Conservation (phyloP, 1,284 basidiomycete species). For the Phylloboletellus chloephorus region DNA sequence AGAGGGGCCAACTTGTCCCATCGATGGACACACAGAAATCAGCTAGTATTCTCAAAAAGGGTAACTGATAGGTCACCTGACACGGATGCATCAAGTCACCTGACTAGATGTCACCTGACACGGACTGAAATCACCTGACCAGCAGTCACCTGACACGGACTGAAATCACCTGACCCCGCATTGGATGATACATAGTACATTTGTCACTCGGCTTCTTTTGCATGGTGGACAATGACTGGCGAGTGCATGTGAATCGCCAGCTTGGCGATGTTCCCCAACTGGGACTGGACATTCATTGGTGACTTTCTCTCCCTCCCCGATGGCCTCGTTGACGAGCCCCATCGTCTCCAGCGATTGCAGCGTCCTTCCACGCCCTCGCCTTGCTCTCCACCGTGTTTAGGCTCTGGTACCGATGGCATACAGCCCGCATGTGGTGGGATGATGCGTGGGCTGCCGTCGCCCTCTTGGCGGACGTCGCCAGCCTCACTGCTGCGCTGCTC, state of each 20-base stretch:
- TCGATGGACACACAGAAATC: too few relatives aligned
- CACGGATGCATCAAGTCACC: too few relatives aligned
- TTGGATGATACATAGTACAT: too few relatives aligned
- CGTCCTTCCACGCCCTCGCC: constrained; percentile 21
- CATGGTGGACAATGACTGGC: too few relatives aligned
- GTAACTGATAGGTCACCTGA: too few relatives aligned
- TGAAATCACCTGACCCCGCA: too few relatives aligned
- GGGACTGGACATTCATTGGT: constrained; percentile 14
- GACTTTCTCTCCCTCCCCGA: not conserved
- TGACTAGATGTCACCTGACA: too few relatives aligned
- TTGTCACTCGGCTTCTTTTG: too few relatives aligned
- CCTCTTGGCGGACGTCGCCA: constrained; percentile 14
- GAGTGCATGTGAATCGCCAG: too few relatives aligned
- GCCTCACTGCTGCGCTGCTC: constrained; percentile 9
- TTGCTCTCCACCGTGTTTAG: constrained; percentile 24
- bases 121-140: too few relatives aligned
- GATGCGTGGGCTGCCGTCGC: constrained; percentile 22
- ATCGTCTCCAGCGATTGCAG: constrained; percentile 10
- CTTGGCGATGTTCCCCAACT: constrained; percentile 20
- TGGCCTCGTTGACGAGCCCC: not conserved
- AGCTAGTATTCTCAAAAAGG: too few relatives aligned
- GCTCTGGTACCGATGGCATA: constrained; percentile 23
- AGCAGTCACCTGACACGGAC: too few relatives aligned
- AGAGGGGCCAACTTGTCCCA: constrained; percentile 13
- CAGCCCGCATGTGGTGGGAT: constrained; percentile 27